Percentiles rank a stretch among this genome's conserved stretches.
phyloP scores from a whole-genome alignment of 2,329 filamentous ascomycete genomes.

The Stachybotrys elegans region DNA sequence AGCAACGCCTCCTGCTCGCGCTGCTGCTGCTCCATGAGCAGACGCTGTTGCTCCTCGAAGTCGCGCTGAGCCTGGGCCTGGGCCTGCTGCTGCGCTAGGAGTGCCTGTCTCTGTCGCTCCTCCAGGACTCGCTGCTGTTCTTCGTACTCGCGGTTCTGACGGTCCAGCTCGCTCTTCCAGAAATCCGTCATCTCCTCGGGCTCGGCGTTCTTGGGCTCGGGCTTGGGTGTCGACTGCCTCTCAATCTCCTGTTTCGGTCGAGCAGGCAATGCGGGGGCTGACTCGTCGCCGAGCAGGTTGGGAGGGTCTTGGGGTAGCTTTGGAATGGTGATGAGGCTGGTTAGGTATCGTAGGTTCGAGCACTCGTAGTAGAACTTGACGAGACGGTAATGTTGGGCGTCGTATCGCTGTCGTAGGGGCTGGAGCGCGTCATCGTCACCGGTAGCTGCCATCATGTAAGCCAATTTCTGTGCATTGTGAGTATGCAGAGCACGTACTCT shows the following conservation, averaged over 20 bases:
- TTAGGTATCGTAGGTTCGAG: conserved; percentile 93
- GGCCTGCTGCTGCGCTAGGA: conserved; percentile 75
- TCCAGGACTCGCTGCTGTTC: conserved; percentile 87
- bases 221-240: conserved; percentile 63
- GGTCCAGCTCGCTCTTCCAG: conserved; percentile 88
- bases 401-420: conserved; percentile 81
- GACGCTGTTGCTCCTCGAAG: conserved; percentile 93
- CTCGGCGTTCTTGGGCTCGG: conserved; percentile 65
- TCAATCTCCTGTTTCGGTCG: conserved; percentile 73
- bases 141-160: conserved; percentile 92
- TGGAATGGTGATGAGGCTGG: conserved; percentile 90
- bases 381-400: conserved; percentile 92
- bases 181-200: conserved; percentile 96
- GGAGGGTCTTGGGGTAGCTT: conserved; percentile 94
- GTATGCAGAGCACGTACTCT: conserved; percentile 52
- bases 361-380: conserved; percentile 99
- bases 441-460: conserved; percentile 51
- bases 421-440: conserved; percentile 91
- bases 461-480: no score
- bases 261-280: conserved; percentile 75
- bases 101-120: conserved; percentile 77
- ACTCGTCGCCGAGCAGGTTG: conserved; percentile 78
- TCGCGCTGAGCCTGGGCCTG: conserved; percentile 83
- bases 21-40: conserved; percentile 82
- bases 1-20: conserved; percentile 86